Percentiles rank a stretch among this genome's conserved stretches.
These are phyloP conservation scores for Hirsutella minnesotensis DNA, from an alignment of 2,329 filamentous ascomycete species.

Conservation along the genomic window DNA sequence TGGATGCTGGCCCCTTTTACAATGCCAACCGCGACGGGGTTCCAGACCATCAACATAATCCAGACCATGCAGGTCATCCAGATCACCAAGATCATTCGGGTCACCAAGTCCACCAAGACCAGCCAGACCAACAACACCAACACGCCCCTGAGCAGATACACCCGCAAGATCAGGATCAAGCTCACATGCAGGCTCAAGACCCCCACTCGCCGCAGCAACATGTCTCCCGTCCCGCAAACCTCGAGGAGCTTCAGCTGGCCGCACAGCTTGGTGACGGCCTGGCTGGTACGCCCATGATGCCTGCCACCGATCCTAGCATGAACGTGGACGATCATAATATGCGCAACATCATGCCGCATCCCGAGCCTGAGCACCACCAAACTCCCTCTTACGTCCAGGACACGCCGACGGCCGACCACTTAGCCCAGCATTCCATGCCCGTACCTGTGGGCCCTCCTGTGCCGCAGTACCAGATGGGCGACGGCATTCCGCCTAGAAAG, in stretches of 20 bases:
- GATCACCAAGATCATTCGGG: conserved; percentile 6
- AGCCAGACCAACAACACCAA: conserved; percentile 11
- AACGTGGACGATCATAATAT: conserved; percentile 29
- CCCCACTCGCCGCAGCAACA: conserved; percentile 28
- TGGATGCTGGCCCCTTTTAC: conserved; percentile 33
- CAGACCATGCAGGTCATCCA: conserved; percentile 12
- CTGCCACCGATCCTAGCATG: conserved; percentile 32
- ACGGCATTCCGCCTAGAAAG: conserved; percentile 58
- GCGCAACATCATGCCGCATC: conserved; percentile 31
- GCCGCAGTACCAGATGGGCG: conserved; percentile 31
- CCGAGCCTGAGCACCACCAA: conserved; percentile 24
- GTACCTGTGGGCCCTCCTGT: conserved; percentile 24
- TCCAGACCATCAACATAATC: conserved; percentile 9
- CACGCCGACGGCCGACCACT: conserved; percentile 20
- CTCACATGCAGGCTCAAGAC: conserved; percentile 18
- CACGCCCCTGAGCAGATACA: conserved; percentile 17
- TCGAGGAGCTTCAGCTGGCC: conserved; percentile 45
- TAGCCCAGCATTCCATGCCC: conserved; percentile 23
- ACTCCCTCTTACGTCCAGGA: conserved; percentile 25
- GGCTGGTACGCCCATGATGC: conserved; percentile 34
- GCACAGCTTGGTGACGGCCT: conserved; percentile 45
- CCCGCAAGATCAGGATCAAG: conserved; percentile 18
- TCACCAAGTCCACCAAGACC: conserved; percentile 3
- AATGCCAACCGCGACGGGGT: conserved; percentile 24
- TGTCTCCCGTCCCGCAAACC: conserved; percentile 29